phyloP scores from a whole-genome alignment of 192 early-diverging fungal species.

The Entomortierella beljakovae region DNA sequence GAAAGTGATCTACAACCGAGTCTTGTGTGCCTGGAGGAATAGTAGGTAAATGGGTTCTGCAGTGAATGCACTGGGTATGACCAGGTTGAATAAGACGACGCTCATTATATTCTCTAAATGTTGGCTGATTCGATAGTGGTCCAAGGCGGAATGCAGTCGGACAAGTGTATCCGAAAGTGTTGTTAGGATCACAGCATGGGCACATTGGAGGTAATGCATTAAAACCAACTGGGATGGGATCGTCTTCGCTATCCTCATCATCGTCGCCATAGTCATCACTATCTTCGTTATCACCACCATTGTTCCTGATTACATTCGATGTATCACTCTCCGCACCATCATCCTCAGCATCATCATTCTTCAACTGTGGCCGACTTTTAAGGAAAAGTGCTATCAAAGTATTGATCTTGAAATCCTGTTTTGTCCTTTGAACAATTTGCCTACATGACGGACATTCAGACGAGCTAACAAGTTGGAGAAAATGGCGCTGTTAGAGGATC shows the following conservation, averaged over 20 bases:
- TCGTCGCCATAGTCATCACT: slow-evolving; percentile 14
- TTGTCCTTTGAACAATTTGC: slow-evolving; percentile 24
- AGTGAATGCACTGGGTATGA: slow-evolving; percentile 23
- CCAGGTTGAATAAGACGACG: slow-evolving; percentile 26
- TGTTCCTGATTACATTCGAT: slow-evolving; percentile 20
- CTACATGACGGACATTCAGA: slow-evolving; percentile 31
- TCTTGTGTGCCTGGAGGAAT: neutral
- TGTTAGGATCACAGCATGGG: slow-evolving; percentile 41
- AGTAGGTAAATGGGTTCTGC: slow-evolving; percentile 21
- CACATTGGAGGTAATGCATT: slow-evolving; percentile 4
- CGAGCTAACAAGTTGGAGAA: no score
- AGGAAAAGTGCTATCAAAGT: slow-evolving; percentile 40
- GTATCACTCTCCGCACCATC: slow-evolving; percentile 26
- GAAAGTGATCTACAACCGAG: slow-evolving; percentile 13
- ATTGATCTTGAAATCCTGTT: slow-evolving; percentile 44
- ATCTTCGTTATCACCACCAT: slow-evolving; percentile 10
- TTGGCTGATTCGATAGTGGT: slow-evolving; percentile 13
- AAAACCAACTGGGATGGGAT: neutral
- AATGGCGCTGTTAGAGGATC: no score
- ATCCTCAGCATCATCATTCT: slow-evolving; percentile 31
- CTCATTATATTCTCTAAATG: neutral
- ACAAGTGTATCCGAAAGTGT: slow-evolving; percentile 37
- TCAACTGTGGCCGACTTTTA: slow-evolving; percentile 34
- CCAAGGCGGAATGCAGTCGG: slow-evolving; percentile 17
- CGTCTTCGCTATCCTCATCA: slow-evolving; percentile 22